Evolutionary conservation across 2,329 filamentous ascomycete species (phyloP).

Genomic region (Orbilia oligospora): DNA sequence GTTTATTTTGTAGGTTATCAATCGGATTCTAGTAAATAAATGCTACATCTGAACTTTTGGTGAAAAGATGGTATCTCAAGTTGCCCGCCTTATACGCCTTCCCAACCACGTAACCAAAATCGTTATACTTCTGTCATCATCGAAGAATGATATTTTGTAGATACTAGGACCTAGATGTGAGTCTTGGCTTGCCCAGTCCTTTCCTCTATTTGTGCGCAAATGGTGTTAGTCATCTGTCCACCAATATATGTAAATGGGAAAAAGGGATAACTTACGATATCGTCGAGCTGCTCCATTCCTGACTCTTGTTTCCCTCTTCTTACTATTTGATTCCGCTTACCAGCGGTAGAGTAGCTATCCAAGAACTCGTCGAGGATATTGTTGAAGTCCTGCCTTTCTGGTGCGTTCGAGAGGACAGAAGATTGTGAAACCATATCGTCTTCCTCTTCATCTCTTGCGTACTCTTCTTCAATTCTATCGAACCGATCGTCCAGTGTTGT

Average conservation of each 20-base stretch:
- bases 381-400: slow-evolving; percentile 81
- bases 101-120: slow-evolving; percentile 5
- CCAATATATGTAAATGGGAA: not conserved
- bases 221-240: slow-evolving; percentile 26
- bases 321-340: slow-evolving; percentile 77
- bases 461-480: slow-evolving; percentile 87
- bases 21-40: not conserved
- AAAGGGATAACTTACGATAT: slow-evolving; percentile 74
- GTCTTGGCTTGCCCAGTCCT: slow-evolving; percentile 41
- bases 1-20: not conserved
- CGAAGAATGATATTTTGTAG: not conserved
- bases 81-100: slow-evolving; percentile 37
- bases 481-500: slow-evolving; percentile 89
- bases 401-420: slow-evolving; percentile 55
- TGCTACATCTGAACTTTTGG: slow-evolving; percentile 33
- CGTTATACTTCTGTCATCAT: slow-evolving; percentile 4
- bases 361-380: slow-evolving; percentile 94
- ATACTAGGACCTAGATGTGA: slow-evolving; percentile 26
- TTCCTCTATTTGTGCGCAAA: slow-evolving; percentile 31
- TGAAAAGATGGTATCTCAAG: slow-evolving; percentile 28
- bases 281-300: slow-evolving; percentile 90
- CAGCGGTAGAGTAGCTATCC: slow-evolving; percentile 78
- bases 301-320: slow-evolving; percentile 86
- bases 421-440: slow-evolving; percentile 67
- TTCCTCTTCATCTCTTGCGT: slow-evolving; percentile 71